Conservation (phyloP, 1,139 yeast genomes). For the Hyphopichia fennica region DNA sequence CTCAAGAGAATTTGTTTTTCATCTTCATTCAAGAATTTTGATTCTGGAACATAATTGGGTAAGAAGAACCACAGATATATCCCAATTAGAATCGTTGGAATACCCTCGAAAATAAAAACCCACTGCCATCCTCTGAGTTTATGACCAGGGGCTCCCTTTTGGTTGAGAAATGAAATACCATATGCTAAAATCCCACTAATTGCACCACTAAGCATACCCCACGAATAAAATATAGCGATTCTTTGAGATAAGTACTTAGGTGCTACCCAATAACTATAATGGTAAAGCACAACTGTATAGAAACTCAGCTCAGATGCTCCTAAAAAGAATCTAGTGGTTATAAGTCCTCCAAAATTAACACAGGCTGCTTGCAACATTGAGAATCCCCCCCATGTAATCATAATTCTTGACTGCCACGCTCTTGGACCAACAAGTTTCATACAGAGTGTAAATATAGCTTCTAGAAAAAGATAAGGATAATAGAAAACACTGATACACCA, state of each 20-base stretch:
- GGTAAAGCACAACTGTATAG: slow-evolving; percentile 19
- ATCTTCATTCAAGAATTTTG: slow-evolving; percentile 11
- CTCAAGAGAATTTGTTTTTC: slow-evolving; percentile 9
- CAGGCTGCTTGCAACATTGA: slow-evolving; percentile 18
- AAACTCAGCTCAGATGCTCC: slow-evolving; percentile 28
- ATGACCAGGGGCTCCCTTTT: slow-evolving; percentile 3
- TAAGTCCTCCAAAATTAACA: slow-evolving; percentile 19
- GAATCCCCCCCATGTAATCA: slow-evolving; percentile 13
- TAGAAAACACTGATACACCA: slow-evolving; percentile 14
- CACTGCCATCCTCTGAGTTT: slow-evolving; percentile 15
- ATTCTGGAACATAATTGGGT: slow-evolving; percentile 14
- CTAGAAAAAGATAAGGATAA: slow-evolving; percentile 10
- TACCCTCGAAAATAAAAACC: slow-evolving; percentile 17
- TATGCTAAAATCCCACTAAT: slow-evolving; percentile 15
- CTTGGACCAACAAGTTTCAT: slow-evolving; percentile 10
- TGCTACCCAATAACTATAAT: slow-evolving; percentile 13
- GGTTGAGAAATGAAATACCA: slow-evolving; percentile 11
- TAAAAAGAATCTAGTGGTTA: slow-evolving; percentile 22
- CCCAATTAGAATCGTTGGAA: slow-evolving; percentile 12
- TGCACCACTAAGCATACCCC: slow-evolving; percentile 14
- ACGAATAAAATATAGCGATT: slow-evolving; percentile 14
- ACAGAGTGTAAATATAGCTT: slow-evolving; percentile 8
- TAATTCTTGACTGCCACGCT: slow-evolving; percentile 10
- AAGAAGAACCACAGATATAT: slow-evolving; percentile 7
- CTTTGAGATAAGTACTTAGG: slow-evolving; percentile 15